Conservation (phyloP, 805 yeast species). For the Torulaspora quercuum region DNA sequence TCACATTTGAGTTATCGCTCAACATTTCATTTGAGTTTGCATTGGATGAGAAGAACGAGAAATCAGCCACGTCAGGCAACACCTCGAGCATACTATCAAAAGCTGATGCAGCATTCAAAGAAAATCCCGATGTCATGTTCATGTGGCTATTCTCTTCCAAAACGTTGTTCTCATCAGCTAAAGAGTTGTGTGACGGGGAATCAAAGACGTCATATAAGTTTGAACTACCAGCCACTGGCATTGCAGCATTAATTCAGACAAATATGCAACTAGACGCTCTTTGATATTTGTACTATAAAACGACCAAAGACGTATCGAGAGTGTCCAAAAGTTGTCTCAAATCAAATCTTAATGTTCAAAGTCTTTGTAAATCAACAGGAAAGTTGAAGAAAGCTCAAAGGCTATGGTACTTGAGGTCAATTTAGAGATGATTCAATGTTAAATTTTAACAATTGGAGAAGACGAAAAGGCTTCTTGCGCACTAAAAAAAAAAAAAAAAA, state of each 20-base stretch:
- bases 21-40: constrained; percentile 6
- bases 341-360: too few species aligned
- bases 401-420: too few species aligned
- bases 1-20: constrained; percentile 1
- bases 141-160: constrained; percentile 4
- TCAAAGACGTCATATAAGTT: constrained; percentile 17
- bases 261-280: background rate
- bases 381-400: too few species aligned
- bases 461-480: constrained; percentile 2
- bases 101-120: constrained; percentile 13
- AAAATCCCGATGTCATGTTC: constrained; percentile 5
- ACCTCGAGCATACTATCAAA: constrained; percentile 38
- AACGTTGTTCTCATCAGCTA: constrained; percentile 10
- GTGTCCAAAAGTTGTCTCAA: too few species aligned
- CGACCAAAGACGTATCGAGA: too few species aligned
- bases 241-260: constrained; percentile 10
- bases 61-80: constrained; percentile 34
- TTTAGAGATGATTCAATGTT: too few species aligned
- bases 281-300: constrained; percentile 1
- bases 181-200: constrained; percentile 12
- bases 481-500: constrained; percentile 2
- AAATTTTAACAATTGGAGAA: constrained; percentile 1
- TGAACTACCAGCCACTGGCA: constrained; percentile 14
- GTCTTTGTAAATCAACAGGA: too few species aligned
- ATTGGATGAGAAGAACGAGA: constrained; percentile 10